phyloP scores from a whole-genome alignment of 192 early-diverging fungal genomes.

The Coemansia sp. region DNA sequence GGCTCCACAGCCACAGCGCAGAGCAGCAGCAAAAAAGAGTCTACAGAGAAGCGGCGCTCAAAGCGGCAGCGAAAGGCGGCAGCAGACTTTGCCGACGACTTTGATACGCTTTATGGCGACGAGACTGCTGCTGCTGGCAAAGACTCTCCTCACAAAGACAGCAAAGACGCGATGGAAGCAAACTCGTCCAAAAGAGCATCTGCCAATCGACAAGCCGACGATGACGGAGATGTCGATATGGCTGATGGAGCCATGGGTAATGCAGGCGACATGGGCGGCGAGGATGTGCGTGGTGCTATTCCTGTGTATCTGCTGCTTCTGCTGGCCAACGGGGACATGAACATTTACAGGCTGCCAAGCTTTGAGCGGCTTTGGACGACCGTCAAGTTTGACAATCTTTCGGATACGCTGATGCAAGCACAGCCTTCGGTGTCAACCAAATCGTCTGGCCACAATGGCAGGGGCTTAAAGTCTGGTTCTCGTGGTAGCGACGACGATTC shows the following conservation, averaged over 20 bases:
- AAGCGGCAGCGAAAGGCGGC: conserved; percentile 14
- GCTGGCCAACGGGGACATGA: conserved; percentile 20
- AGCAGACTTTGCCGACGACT: conserved; percentile 2
- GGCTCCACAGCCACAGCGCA: neutral
- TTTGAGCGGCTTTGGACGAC: conserved; percentile 37
- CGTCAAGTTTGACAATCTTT: conserved; percentile 26
- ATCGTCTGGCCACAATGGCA: too few relatives aligned
- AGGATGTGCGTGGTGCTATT: conserved; percentile 16
- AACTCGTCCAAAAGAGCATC: too few relatives aligned
- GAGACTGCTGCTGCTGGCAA: conserved; percentile 13
- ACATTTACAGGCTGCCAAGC: conserved; percentile 25
- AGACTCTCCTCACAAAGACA: neutral
- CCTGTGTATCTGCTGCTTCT: conserved; percentile 19
- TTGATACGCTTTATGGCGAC: conserved; percentile 42
- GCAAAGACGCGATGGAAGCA: neutral
- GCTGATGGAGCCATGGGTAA: conserved; percentile 6
- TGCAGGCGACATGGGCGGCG: too few relatives aligned
- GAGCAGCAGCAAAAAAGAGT: too few relatives aligned
- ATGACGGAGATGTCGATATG: too few relatives aligned
- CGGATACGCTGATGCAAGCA: conserved; percentile 10
- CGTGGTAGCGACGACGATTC: neutral
- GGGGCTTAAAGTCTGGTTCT: too few relatives aligned
- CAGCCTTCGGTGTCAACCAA: neutral
- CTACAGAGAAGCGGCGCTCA: too few relatives aligned
- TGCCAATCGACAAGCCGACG: too few relatives aligned